A percentile compares a stretch with the other conserved stretches of the same genome.
Evolutionary conservation across 1,284 basidiomycete species (phyloP).

Genomic region (Tetrapyrgos nigripes): DNA sequence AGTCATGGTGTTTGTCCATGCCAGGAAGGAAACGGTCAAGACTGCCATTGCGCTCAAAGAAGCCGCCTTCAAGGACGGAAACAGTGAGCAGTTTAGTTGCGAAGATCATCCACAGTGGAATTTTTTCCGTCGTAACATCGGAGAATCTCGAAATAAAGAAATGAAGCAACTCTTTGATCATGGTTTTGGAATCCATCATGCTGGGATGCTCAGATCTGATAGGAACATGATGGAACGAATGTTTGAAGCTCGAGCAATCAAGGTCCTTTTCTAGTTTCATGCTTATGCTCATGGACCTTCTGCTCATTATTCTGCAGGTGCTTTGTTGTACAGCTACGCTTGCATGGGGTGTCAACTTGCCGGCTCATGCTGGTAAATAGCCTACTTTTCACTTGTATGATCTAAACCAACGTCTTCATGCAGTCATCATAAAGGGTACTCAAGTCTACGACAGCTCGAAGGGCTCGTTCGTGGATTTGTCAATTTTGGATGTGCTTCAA

Average conservation of each 20-base stretch:
- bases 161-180: conserved; percentile 94
- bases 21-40: conserved; percentile 98
- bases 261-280: conserved; percentile 54
- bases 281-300: neutral
- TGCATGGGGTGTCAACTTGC: conserved; percentile 99
- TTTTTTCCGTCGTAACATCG: conserved; percentile 82
- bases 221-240: conserved; percentile 96
- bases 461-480: conserved; percentile 92
- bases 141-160: conserved; percentile 90
- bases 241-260: conserved; percentile 92
- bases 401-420: neutral
- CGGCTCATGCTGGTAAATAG: conserved; percentile 88
- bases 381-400: neutral
- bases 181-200: conserved; percentile 98
- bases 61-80: conserved; percentile 77
- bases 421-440: conserved; percentile 97
- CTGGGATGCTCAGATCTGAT: conserved; percentile 96
- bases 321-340: conserved; percentile 98
- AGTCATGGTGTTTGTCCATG: conserved; percentile 99
- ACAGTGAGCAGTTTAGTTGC: conserved; percentile 80
- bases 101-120: conserved; percentile 79
- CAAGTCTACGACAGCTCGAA: conserved; percentile 93
- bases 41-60: conserved; percentile 89
- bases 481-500: conserved; percentile 95
- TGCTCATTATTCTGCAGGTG: conserved; percentile 61